These are phyloP conservation scores for Aspergillus sergii DNA, from an alignment of 2,329 filamentous ascomycete species.

Conservation along the genomic window DNA sequence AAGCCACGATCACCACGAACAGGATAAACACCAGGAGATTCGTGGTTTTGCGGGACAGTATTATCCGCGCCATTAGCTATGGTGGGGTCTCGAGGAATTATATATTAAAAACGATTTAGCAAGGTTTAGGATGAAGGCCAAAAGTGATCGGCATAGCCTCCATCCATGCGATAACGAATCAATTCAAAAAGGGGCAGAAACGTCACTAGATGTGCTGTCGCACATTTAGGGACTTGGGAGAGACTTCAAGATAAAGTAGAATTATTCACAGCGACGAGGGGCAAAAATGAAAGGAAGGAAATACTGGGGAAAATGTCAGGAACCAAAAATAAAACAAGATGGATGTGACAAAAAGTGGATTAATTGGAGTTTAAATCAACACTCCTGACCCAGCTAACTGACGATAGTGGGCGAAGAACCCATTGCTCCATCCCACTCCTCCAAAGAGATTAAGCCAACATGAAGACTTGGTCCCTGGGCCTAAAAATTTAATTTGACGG, in stretches of 20 bases:
- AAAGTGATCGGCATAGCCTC: background rate
- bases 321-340: background rate
- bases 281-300: background rate
- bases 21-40: slow-evolving; percentile 11
- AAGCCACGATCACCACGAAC: slow-evolving; percentile 5
- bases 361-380: background rate
- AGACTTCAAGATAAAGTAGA: background rate
- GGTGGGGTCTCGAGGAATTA: background rate
- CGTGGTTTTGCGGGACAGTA: slow-evolving; percentile 6
- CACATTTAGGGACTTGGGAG: background rate
- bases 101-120: background rate
- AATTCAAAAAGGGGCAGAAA: background rate
- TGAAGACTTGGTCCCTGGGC: background rate
- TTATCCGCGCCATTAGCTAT: background rate
- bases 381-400: background rate
- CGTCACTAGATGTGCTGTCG: background rate
- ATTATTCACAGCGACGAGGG: background rate
- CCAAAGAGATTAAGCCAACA: background rate
- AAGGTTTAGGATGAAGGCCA: background rate
- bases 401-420: background rate
- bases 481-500: background rate
- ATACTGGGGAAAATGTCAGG: background rate
- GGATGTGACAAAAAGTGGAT: background rate
- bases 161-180: background rate
- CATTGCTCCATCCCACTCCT: background rate